Evolutionary conservation across 495 filamentous ascomycete species (phyloP).

Genomic region (Margaritispora aquatica): DNA sequence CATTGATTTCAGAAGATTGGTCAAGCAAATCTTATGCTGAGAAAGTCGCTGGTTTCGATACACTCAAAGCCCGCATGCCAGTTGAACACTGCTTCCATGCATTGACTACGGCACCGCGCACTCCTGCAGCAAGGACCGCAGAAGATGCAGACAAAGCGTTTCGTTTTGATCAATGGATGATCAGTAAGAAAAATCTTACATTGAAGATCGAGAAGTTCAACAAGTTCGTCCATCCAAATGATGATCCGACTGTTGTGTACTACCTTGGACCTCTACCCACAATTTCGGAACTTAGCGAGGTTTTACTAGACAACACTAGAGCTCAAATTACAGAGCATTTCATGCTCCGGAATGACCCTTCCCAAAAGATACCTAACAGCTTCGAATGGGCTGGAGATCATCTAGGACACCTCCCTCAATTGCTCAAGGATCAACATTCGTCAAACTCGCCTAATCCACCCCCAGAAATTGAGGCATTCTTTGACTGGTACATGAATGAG

Average conservation of each 20-base stretch:
- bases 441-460: neutral
- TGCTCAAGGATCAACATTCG: neutral
- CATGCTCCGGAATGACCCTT: too few species aligned
- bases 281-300: neutral
- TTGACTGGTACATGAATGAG: neutral
- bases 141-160: neutral
- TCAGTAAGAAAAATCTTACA: neutral
- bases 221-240: neutral
- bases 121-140: too few species aligned
- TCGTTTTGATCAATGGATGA: neutral
- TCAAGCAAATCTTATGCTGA: too few species aligned
- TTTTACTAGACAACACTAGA: neutral
- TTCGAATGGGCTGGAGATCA: too few species aligned
- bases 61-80: neutral
- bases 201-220: neutral
- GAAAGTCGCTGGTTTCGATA: too few species aligned
- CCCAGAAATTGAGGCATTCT: neutral
- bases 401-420: neutral
- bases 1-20: too few species aligned
- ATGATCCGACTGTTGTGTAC: constrained; percentile 10
- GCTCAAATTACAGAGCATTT: too few species aligned
- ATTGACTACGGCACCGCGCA: too few species aligned
- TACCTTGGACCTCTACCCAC: constrained; percentile 2
- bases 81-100: neutral
- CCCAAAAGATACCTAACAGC: too few species aligned